Conservation (phyloP, 169 alveolate genomes). For the Eimeria praecox region DNA sequence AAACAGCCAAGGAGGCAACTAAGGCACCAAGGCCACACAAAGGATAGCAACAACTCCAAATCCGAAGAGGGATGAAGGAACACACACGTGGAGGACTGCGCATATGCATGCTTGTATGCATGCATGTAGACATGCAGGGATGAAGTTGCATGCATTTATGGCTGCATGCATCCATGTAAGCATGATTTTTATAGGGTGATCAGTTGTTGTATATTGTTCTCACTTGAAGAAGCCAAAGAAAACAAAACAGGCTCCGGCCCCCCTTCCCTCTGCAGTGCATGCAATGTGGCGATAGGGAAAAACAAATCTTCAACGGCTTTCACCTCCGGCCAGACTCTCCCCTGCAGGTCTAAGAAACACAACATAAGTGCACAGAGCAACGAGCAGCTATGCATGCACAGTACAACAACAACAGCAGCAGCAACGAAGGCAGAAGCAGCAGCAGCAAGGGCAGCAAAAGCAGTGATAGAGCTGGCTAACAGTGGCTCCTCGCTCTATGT, state of each 20-base stretch:
- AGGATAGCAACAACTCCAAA: not conserved
- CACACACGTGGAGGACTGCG: no score
- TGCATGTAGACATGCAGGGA: not conserved
- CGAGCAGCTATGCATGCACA: not conserved
- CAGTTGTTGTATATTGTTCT: not conserved
- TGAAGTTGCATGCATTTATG: not conserved
- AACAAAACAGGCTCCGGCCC: conserved; percentile 44
- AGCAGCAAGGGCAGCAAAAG: not conserved
- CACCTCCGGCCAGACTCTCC: conserved; percentile 60
- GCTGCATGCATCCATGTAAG: not conserved
- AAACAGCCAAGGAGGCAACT: not conserved
- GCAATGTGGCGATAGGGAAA: conserved; percentile 10
- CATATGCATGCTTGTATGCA: not conserved
- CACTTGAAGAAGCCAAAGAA: conserved; percentile 50
- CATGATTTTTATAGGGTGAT: not conserved
- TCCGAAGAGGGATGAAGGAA: not conserved
- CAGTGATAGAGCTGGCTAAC: not conserved
- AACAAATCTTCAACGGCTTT: conserved; percentile 21
- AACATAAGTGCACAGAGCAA: not conserved
- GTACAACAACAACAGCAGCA: not conserved
- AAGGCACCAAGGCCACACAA: not conserved
- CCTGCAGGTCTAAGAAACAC: conserved; percentile 31
- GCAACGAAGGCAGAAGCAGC: not conserved
- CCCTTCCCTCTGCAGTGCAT: conserved; percentile 1
- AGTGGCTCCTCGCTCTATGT: not conserved